A percentile compares a stretch with the other conserved stretches of the same genome.
Evolutionary conservation across 73 alveolate genomes (phyloP).

Genomic region (Uronychia binucleata): DNA sequence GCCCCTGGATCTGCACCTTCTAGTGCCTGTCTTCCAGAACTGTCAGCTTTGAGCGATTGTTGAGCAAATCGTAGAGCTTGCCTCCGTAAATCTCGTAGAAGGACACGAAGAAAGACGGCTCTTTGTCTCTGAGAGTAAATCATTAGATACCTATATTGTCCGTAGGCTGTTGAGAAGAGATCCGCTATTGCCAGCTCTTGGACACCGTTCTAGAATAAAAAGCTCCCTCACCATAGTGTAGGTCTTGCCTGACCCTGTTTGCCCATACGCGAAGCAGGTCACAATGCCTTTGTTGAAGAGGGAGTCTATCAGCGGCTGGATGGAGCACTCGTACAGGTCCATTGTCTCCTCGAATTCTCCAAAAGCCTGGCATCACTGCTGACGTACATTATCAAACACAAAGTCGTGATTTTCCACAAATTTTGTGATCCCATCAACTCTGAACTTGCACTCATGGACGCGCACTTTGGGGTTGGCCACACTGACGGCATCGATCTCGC

Average conservation of each 20-base stretch:
- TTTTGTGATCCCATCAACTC: constrained; percentile 98
- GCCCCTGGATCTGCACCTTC: constrained; percentile 88
- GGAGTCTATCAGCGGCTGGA: constrained; percentile 79
- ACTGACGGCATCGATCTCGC: constrained; percentile 96
- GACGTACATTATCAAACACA: constrained; percentile 83
- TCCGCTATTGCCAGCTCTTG: constrained; percentile 85
- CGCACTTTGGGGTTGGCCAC: constrained; percentile 91
- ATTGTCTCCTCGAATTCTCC: constrained; percentile 85
- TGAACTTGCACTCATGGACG: constrained; percentile 91
- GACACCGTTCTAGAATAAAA: constrained; percentile 79
- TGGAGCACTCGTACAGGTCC: constrained; percentile 80
- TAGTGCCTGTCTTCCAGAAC: constrained; percentile 95
- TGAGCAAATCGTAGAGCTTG: constrained; percentile 91
- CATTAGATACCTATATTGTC: constrained; percentile 15
- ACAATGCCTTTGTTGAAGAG: constrained; percentile 90
- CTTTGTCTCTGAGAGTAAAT: constrained; percentile 14
- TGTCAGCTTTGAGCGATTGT: constrained; percentile 80
- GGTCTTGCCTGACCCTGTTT: constrained; percentile 99
- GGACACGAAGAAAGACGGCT: constrained; percentile 76
- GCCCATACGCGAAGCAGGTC: constrained; percentile 98
- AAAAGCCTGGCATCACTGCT: constrained; percentile 82
- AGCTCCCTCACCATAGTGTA: constrained; percentile 91
- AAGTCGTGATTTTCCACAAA: constrained; percentile 94
- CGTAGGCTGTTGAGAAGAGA: constrained; percentile 57
- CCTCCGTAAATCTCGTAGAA: constrained; percentile 99